Conservation (phyloP, 129 eudicot genomes). For the Arctium minus region DNA sequence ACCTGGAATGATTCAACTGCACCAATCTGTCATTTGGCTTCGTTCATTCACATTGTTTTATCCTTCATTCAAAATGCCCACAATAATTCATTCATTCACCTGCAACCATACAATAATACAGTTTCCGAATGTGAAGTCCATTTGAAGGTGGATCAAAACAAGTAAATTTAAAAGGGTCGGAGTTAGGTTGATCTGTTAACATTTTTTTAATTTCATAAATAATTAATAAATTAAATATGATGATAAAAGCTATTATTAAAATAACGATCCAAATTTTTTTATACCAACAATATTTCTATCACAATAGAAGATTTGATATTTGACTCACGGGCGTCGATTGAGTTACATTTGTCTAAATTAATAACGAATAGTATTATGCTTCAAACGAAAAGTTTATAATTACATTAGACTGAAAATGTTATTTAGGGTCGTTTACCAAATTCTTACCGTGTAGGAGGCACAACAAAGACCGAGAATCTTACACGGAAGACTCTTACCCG, state of each 20-base stretch:
- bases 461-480: too few species aligned
- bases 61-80: neutral
- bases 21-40: constrained; percentile 28
- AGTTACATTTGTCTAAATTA: too few species aligned
- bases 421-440: too few species aligned
- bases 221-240: neutral
- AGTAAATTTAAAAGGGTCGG: neutral
- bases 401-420: too few species aligned
- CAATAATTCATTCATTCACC: neutral
- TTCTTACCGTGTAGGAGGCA: too few species aligned
- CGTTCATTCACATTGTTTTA: constrained; percentile 4
- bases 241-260: neutral
- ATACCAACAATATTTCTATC: too few species aligned
- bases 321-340: too few species aligned
- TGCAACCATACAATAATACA: neutral
- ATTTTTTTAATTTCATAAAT: neutral
- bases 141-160: neutral
- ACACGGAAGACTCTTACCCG: too few species aligned
- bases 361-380: too few species aligned
- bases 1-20: constrained; percentile 9
- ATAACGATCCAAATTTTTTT: too few species aligned
- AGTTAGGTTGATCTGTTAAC: too few species aligned
- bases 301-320: neutral
- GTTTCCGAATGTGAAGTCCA: neutral
- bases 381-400: neutral